Percentiles rank a stretch among this genome's conserved stretches.
These are phyloP conservation scores for Kitagawia praeruptora DNA, from an alignment of 129 eudicot genomes.

Conservation along the genomic window DNA sequence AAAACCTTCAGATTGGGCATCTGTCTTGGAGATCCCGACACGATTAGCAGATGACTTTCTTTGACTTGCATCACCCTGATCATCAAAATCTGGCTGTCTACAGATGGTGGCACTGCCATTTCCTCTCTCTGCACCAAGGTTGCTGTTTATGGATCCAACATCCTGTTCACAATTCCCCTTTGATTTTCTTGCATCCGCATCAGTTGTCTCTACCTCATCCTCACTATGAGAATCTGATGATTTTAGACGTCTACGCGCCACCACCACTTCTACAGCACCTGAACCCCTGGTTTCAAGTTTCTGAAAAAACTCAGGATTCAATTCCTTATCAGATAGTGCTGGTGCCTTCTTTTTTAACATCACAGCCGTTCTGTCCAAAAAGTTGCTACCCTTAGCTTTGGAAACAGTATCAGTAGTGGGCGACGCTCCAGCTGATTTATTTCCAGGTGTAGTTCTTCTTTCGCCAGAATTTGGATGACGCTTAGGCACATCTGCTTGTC, in stretches of 20 bases:
- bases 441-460: slow-evolving; percentile 30
- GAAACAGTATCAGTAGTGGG: slow-evolving; percentile 28
- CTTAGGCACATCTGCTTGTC: slow-evolving; percentile 32
- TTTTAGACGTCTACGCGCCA: slow-evolving; percentile 65
- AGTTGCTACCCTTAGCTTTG: slow-evolving; percentile 40
- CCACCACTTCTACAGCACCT: slow-evolving; percentile 84
- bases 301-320: slow-evolving; percentile 88
- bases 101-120: slow-evolving; percentile 20
- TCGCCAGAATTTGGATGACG: slow-evolving; percentile 30
- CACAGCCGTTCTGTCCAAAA: slow-evolving; percentile 66
- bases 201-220: slow-evolving; percentile 31
- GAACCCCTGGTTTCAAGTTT: slow-evolving; percentile 70
- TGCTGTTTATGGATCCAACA: slow-evolving; percentile 27
- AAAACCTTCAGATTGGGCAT: slow-evolving; percentile 48
- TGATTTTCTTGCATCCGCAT: slow-evolving; percentile 28
- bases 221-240: slow-evolving; percentile 43
- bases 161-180: slow-evolving; percentile 28
- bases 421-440: slow-evolving; percentile 33
- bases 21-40: slow-evolving; percentile 21
- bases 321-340: slow-evolving; percentile 66
- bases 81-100: slow-evolving; percentile 53
- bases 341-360: slow-evolving; percentile 75
- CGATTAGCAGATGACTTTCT: slow-evolving; percentile 26
- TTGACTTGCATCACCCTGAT: slow-evolving; percentile 36
- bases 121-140: slow-evolving; percentile 38